A percentile compares a stretch with the other conserved stretches of the same genome.
Conservation (phyloP, 2,329 filamentous ascomycete genomes). For the Arthroderma sp. region DNA sequence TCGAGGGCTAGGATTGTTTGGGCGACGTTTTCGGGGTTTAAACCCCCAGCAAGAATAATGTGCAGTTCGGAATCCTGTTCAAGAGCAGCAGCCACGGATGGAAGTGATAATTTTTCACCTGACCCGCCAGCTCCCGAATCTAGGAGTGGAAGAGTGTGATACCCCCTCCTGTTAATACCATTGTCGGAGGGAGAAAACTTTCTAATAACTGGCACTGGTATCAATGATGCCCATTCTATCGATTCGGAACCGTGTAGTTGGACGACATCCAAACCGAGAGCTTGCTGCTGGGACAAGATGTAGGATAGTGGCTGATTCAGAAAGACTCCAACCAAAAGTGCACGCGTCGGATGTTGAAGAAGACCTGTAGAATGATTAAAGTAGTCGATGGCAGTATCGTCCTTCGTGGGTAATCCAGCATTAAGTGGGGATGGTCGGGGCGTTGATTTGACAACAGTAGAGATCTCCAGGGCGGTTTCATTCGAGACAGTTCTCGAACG, state of each 20-base stretch:
- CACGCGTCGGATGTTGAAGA: conserved; percentile 43
- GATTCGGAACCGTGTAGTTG: conserved; percentile 90
- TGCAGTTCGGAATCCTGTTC: conserved; percentile 55
- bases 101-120: conserved; percentile 62
- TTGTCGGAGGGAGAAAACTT: conserved; percentile 66
- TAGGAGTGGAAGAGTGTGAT: conserved; percentile 69
- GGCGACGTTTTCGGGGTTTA: conserved; percentile 66
- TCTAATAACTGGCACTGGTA: conserved; percentile 82
- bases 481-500: conserved; percentile 67
- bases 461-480: conserved; percentile 69
- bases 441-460: conserved; percentile 53
- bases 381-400: conserved; percentile 44
- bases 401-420: conserved; percentile 7
- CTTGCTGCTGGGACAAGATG: conserved; percentile 62
- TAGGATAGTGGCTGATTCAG: conserved; percentile 77
- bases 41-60: conserved; percentile 71
- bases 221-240: conserved; percentile 75
- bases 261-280: conserved; percentile 70
- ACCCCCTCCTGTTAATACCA: conserved; percentile 62
- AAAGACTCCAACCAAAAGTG: conserved; percentile 86
- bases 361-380: conserved; percentile 47
- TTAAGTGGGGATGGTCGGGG: conserved; percentile 17
- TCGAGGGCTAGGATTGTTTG: conserved; percentile 52
- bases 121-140: conserved; percentile 77
- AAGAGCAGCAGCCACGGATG: conserved; percentile 54